These are phyloP conservation scores for Penicillium cataractarum DNA, from an alignment of 495 filamentous ascomycete genomes.

Conservation along the genomic window DNA sequence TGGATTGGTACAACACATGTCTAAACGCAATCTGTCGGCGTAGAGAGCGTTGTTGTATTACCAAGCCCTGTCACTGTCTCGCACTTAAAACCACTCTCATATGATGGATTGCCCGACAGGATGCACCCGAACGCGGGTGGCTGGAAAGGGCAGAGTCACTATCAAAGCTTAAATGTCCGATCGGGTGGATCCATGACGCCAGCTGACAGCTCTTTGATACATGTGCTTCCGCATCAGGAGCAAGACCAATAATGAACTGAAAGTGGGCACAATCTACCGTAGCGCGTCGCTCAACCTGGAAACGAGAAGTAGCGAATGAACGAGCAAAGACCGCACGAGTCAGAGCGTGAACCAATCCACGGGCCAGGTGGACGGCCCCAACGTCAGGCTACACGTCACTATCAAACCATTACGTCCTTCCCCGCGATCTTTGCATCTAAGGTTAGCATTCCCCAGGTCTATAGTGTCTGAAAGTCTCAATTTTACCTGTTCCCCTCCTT, in stretches of 20 bases:
- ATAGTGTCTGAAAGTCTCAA: background rate
- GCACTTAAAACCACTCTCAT: no score
- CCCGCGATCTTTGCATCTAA: background rate
- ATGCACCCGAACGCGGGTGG: background rate
- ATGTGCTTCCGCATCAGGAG: background rate
- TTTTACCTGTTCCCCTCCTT: background rate
- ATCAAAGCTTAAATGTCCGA: constrained; percentile 1
- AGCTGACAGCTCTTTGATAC: background rate
- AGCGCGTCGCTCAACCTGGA: background rate
- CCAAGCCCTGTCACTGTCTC: no score
- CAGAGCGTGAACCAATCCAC: background rate
- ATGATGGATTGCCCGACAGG: background rate
- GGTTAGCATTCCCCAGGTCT: background rate
- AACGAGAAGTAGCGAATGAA: background rate
- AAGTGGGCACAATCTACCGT: no score
- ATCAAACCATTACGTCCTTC: background rate
- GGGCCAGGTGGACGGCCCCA: background rate
- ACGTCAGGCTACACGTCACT: background rate
- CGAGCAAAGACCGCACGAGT: background rate
- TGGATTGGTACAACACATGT: no score
- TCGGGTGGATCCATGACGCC: background rate
- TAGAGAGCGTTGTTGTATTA: no score
- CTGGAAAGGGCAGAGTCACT: background rate
- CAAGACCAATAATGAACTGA: no score
- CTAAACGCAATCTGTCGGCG: no score